A percentile compares a stretch with the other conserved stretches of the same genome.
phyloP scores from a whole-genome alignment of 768 basidiomycete genomes.

The Kwoniella pini region DNA sequence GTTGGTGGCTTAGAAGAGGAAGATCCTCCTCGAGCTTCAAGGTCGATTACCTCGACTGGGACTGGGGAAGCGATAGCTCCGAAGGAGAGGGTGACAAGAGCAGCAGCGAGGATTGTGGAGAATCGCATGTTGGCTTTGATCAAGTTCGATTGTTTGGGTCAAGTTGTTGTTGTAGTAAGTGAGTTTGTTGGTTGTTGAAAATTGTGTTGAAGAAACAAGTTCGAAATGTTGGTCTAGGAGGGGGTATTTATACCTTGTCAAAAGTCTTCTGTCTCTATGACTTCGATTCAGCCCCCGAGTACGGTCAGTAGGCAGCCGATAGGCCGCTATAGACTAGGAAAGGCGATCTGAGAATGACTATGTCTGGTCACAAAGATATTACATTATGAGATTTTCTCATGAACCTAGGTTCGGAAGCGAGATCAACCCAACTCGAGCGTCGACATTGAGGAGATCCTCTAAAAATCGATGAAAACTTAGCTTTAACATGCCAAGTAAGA shows the following conservation, averaged over 20 bases:
- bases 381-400: neutral
- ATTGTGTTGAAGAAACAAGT: slow-evolving; percentile 2
- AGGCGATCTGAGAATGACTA: neutral
- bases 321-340: no score
- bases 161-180: neutral
- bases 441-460: neutral
- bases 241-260: slow-evolving; percentile 12
- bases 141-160: neutral
- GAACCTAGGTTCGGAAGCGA: slow-evolving; percentile 1
- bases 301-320: no score
- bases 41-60: neutral
- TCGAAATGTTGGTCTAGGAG: neutral
- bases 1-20: slow-evolving; percentile 1
- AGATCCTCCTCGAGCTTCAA: slow-evolving; percentile 16
- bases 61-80: slow-evolving; percentile 11
- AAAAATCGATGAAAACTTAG: no score
- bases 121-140: slow-evolving; percentile 14
- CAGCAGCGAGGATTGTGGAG: slow-evolving; percentile 13
- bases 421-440: neutral
- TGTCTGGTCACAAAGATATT: neutral
- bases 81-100: slow-evolving; percentile 15
- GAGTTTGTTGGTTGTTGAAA: neutral
- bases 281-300: neutral
- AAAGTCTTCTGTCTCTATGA: neutral
- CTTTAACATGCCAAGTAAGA: no score